Conservation (phyloP, 306 rosid species). For the Styphnolobium japonicum region DNA sequence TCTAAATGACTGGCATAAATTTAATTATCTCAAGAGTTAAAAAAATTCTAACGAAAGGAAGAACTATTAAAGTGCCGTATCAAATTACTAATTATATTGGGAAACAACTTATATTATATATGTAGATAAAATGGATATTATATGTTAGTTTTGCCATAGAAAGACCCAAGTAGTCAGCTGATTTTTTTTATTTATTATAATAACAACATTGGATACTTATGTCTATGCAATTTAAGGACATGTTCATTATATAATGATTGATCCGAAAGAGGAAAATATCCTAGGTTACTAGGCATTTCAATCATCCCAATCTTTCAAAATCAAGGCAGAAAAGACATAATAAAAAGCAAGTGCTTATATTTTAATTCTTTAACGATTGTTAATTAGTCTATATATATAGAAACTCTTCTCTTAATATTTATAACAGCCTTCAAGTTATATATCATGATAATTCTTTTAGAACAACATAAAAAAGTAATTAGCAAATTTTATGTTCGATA, state of each 20-base stretch:
- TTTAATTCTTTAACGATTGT: not conserved
- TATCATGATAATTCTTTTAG: not conserved
- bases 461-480: not conserved
- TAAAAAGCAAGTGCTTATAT: not conserved
- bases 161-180: constrained; percentile 15
- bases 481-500: not conserved
- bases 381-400: not conserved
- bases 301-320: constrained; percentile 5
- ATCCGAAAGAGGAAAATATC: constrained; percentile 23
- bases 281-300: constrained; percentile 11
- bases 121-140: not conserved
- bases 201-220: constrained; percentile 17
- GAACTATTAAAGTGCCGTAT: not conserved
- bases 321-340: not conserved
- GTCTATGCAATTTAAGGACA: constrained; percentile 7
- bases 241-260: constrained; percentile 24
- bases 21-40: not conserved
- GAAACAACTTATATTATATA: not conserved
- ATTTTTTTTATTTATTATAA: not conserved
- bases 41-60: not conserved
- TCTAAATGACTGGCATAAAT: not conserved
- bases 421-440: not conserved
- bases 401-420: not conserved
- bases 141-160: not conserved
- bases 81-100: not conserved